Base-by-base conservation (phyloP, 2,329 filamentous ascomycete genomes). In the Alternaria incomplexa region DNA sequence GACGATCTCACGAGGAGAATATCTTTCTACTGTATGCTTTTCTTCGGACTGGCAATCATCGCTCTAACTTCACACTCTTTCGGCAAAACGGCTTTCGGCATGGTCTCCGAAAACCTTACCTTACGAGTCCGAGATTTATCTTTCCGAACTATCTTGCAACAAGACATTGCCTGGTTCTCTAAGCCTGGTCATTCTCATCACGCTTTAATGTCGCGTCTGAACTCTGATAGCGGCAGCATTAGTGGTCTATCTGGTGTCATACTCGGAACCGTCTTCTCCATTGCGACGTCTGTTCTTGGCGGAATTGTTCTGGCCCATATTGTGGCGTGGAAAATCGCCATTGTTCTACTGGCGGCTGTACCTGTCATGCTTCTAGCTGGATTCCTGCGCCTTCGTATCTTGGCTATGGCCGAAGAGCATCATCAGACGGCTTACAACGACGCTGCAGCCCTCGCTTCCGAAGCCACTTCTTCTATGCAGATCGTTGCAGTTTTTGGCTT, bases 401-500 rank as follows among this genome's bases (percentile, higher is more conserved):
- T 85, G 13, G 85, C 87, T 3, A 83, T 85, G 40, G 88, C 90
- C 51, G 88, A 91, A 64, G 84, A 86, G 58, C 85, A 86, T 13
- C 88, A 91, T 67, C 86, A 89, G 44, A 86, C 85, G 23, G 89
- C 90, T 3, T 92, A 90, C 68, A 84, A 86, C 7, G 84, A 85
- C 46, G 88, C 90, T 2, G 86, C 89, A 15, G 84, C 86, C 6
- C 85, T 92, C 55, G 89, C 89, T 1, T 87, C 89, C 6, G 90
- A 93, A 68, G 89, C 89, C 1, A 88, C 90, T 53, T 85, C 87
- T 56, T 87, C 86, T 1, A 89, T 90, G 77, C 87, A 89, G 68
- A 91, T 90, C 26, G 85, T 84, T 13, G 79, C 81, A 4, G 77
- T 81, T 1, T 79, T 83, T 11, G 80, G 81, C 7, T 72, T 82